Percentiles rank a stretch among this genome's conserved stretches.
Conservation (phyloP, 768 basidiomycete genomes). For the Asterophora lycoperdoides region DNA sequence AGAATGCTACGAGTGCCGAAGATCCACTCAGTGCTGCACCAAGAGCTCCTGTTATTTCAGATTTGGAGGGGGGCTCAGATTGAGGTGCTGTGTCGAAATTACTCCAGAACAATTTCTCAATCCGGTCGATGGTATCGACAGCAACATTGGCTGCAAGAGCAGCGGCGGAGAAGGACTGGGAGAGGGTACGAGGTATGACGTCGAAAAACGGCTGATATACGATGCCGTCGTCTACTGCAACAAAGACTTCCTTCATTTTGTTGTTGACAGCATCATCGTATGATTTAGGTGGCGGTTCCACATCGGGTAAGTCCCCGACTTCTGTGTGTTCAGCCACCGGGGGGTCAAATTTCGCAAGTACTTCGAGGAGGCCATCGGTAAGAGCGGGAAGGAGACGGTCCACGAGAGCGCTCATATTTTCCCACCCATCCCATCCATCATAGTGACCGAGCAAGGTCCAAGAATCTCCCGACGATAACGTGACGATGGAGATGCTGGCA, state of each 20-base stretch:
- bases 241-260: slow-evolving; percentile 28
- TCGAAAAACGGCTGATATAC: slow-evolving; percentile 23
- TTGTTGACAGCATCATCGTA: slow-evolving; percentile 20
- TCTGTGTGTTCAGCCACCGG: slow-evolving; percentile 11
- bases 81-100: too few relatives aligned
- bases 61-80: too few relatives aligned
- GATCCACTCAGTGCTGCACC: slow-evolving; percentile 22
- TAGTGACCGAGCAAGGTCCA: slow-evolving; percentile 33
- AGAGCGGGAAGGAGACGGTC: slow-evolving; percentile 20
- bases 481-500: neutral
- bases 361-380: neutral
- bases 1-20: slow-evolving; percentile 31
- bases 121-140: too few relatives aligned
- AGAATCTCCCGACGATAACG: neutral
- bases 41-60: too few relatives aligned
- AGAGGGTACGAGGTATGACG: slow-evolving; percentile 17
- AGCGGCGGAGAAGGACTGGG: slow-evolving; percentile 17
- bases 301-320: slow-evolving; percentile 3
- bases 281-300: slow-evolving; percentile 5
- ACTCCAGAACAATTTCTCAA: too few relatives aligned
- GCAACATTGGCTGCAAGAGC: slow-evolving; percentile 16
- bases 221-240: slow-evolving; percentile 30
- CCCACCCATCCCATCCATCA: slow-evolving; percentile 29
- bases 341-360: slow-evolving; percentile 10
- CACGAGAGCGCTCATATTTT: slow-evolving; percentile 24